Conservation (phyloP, 441 rosid genomes). For the Erysimum cheiri region DNA sequence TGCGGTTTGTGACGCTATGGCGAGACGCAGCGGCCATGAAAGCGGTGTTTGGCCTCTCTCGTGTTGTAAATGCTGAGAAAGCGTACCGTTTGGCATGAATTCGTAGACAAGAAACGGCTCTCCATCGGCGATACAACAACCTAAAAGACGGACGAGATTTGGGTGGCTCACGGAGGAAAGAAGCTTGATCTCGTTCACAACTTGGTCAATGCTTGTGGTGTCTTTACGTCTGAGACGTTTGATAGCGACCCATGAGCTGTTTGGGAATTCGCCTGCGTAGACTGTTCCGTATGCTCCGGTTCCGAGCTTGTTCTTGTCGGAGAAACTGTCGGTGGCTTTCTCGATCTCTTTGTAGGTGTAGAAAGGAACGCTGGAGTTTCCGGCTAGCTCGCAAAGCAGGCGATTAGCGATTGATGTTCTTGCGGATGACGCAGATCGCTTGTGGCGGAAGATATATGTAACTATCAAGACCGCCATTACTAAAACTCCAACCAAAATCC, state of each 20-base stretch:
- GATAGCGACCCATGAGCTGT: conserved; percentile 70
- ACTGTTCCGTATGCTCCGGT: conserved; percentile 95
- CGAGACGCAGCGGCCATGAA: conserved; percentile 76
- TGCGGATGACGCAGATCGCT: conserved; percentile 45
- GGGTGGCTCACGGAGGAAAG: conserved; percentile 70
- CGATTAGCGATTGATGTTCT: conserved; percentile 54
- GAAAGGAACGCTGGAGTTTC: conserved; percentile 76
- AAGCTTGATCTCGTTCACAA: conserved; percentile 75
- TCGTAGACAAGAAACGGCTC: conserved; percentile 83
- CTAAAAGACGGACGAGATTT: conserved; percentile 67
- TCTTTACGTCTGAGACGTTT: conserved; percentile 75
- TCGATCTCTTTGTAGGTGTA: conserved; percentile 77
- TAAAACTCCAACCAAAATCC: conserved; percentile 63
- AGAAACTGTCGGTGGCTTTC: conserved; percentile 72
- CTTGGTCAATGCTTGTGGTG: conserved; percentile 74
- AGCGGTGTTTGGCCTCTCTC: conserved; percentile 65
- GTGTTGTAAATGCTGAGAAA: conserved; percentile 78
- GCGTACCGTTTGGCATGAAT: conserved; percentile 88
- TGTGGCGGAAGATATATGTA: conserved; percentile 50
- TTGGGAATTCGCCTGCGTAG: conserved; percentile 79
- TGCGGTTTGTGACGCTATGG: conserved; percentile 86
- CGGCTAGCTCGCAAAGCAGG: conserved; percentile 70
- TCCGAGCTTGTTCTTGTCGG: conserved; percentile 76
- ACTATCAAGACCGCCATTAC: conserved; percentile 50
- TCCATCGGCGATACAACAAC: conserved; percentile 63